Evolutionary conservation across 805 yeast species (phyloP), one percentile per base, ranked within the genome.

Genomic region (Lipomyces lipofer): DNA sequence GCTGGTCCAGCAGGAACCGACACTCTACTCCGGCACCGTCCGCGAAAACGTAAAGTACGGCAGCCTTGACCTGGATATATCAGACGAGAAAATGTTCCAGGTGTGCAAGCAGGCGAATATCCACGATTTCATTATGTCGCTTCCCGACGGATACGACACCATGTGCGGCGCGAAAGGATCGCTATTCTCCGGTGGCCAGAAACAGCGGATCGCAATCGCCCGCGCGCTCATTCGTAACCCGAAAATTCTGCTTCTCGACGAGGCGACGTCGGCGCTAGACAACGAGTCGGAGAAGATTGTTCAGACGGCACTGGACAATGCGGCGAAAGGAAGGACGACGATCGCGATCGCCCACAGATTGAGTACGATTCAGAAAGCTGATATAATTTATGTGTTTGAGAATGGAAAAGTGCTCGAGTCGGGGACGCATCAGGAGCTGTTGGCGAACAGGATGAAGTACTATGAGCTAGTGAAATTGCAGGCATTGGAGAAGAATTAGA

Each of bases 311-410:
- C 82, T 82, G 53, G 73, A 73, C 9, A 71, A 69, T 5, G 88
- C 85, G 62, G 86, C 86, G 58, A 52, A 69, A 12, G 72, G 80
- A 29, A 82, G 90, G 63, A 85, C 91, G 1, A 82, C 86, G 36
- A 71, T 85, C 59, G 85, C 90, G 64, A 84, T 85, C 69, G 91
- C 91, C 7, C 92, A 85, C 68, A 73, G 92, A 64, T 74, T 86
- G 71, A 78, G 78, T 58, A 81, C 87, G 0, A 82, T 83, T 54
- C 69, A 73, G 47, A 74, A 76, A 52, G 78, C 89, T 0, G 73
- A 77, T 46, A 71, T 72, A 43, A 81, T 85, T 21, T 75, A 75
- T 44, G 76, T 82, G 52, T 66, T 85, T 51, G 74, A 75, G 45
- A 69, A 73, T 40, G 90, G 91, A 21, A 67, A 70, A 36, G 78